Base-by-base conservation (phyloP, 1,139 yeast species). In the Pichia terricola region DNA sequence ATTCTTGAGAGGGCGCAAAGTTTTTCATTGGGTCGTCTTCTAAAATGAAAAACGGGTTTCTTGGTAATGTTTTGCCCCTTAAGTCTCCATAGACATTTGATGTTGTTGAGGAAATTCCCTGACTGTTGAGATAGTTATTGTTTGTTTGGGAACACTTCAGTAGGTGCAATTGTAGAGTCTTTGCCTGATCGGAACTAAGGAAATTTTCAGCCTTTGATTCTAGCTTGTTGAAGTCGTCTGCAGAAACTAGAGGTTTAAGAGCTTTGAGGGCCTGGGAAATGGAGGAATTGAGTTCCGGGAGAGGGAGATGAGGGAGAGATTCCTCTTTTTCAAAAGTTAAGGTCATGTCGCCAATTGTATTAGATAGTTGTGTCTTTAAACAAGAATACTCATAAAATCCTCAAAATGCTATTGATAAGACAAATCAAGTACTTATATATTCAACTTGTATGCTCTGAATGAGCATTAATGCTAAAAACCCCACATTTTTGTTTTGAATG, bases 21-120 rank as follows among this genome's bases (percentile, higher is more conserved):
- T 80, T 78, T 46, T 71, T 75, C 51, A 77, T 70, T 0, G 89
- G 88, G 53, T 82, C 94, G 56, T 81, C 83, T 52, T 81, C 87
- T 31, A 82, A 61, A 7, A 82, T 73, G 53, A 82, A 68, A 53
- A 80, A 82, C 0, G 94, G 94, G 55, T 82, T 82, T 48, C 89
- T 66, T 4, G 94, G 94, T 42, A 82, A 65, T 2, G 82, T 78
- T 53, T 79, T 83, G 11, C 80, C 80, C 42, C 77, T 62, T 36
- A 75, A 62, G 45, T 80, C 84, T 30, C 84, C 84, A 50, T 81
- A 78, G 40, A 80, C 75, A 11, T 79, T 81, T 0, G 83, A 77
- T 37, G 75, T 75, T 49, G 72, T 71, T 52, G 70, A 81, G 54
- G 68, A 79, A 62, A 72, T 80, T 59, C 70, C 80, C 44, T 53